Evolutionary conservation across 1,284 basidiomycete species (phyloP), one percentile per base, ranked within the genome.

Genomic region (Pholiota adiposa): DNA sequence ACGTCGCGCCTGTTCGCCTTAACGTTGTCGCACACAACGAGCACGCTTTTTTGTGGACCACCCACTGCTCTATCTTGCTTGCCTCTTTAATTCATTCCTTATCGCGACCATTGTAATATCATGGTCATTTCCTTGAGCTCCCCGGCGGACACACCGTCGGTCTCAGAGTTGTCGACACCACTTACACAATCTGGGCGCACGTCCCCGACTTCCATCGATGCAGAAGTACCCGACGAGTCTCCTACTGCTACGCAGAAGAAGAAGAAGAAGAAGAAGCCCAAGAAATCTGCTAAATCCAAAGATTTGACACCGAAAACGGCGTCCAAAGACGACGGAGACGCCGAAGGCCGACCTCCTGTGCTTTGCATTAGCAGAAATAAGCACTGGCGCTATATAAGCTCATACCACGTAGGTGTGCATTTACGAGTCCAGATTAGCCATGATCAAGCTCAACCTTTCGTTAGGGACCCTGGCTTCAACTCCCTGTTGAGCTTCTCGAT

Each of bases 371-470:
- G 89, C 76, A 84, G 90, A 65, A 92, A 93, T 75, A 93, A 93
- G 71, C 91, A 93, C 69, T 93, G 91, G 91, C 83, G 87, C 29
- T 93, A 93, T 68, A 93, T 93, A 74, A 91, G 89, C 72, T 93
- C 92, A 23, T 93, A 92, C 72, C 92, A 93, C 73, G 91, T 93
- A 75, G 59, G 87, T 86, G 40, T 49, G 23, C 29, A 59, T 58
- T 54, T 54, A 40, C 56, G 31, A 29, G 40, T 59, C 23, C 50
- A 27, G 29, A 36, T 40, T 41, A 9, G n/a, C 33, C 34, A 31
- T 59, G 38, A 44, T 63, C 38, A 51, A 65, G 27, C 62, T 66
- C 52, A 65, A 56, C 50, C 33, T 60, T 41, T 56, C 58, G 29
- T 67, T 36, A 94, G 91, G 92, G 92, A 11, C 90, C 90, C 3